Evolutionary conservation across 2,329 filamentous ascomycete genomes (phyloP).

Genomic region (Colletotrichum lindemuthianum): DNA sequence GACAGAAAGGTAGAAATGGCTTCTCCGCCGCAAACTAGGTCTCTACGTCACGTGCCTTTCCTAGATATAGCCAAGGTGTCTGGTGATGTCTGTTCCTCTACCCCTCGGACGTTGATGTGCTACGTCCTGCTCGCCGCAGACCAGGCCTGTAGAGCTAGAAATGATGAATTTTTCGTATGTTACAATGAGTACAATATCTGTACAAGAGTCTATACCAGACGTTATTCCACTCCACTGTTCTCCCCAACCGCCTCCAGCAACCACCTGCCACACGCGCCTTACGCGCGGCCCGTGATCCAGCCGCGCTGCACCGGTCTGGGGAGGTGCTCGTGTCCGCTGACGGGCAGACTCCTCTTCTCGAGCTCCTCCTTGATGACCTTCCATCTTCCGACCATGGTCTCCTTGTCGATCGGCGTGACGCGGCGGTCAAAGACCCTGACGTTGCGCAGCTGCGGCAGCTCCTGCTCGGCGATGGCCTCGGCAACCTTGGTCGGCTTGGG

Average conservation of each 20-base stretch:
- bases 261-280: slow-evolving; percentile 18
- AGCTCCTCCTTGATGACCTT: slow-evolving; percentile 83
- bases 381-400: slow-evolving; percentile 77
- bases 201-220: slow-evolving; percentile 34
- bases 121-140: not conserved
- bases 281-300: slow-evolving; percentile 54
- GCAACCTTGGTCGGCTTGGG: slow-evolving; percentile 71
- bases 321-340: slow-evolving; percentile 56
- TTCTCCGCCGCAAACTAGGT: too few species aligned
- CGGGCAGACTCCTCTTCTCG: slow-evolving; percentile 67
- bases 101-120: too few species aligned
- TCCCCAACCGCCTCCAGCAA: not conserved
- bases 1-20: too few species aligned
- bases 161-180: slow-evolving; percentile 34
- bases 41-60: too few species aligned
- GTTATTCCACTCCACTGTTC: slow-evolving; percentile 8
- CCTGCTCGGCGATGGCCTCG: slow-evolving; percentile 62
- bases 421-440: slow-evolving; percentile 73
- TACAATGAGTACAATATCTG: slow-evolving; percentile 39
- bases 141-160: slow-evolving; percentile 12
- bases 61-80: too few species aligned
- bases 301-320: slow-evolving; percentile 54
- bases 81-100: too few species aligned
- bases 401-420: slow-evolving; percentile 76
- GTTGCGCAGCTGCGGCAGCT: slow-evolving; percentile 70